Evolutionary conservation across 768 basidiomycete genomes (phyloP), one percentile per base, ranked within the genome.

Genomic region (Tricholoma matsutake): DNA sequence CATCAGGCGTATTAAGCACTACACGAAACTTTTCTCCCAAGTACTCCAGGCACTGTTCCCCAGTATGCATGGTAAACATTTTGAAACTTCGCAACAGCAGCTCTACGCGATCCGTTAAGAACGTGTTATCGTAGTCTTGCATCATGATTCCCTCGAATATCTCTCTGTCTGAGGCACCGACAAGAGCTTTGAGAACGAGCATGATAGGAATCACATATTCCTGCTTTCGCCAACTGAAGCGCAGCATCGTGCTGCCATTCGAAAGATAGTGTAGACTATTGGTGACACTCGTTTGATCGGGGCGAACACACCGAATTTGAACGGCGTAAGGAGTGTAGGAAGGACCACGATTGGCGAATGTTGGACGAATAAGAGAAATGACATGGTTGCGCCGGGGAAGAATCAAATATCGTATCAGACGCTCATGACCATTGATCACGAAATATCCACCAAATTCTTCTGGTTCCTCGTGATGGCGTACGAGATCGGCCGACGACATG

Each of bases 381-480:
- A 93, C 94, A 77, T 98, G 94, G 71, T 98, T 94, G 57, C 97
- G 85, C 28, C 97, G 89, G 11, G 96, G 96, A 39, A 99, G 83
- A 69, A 98, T 95, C 71, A 98, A 87, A 77, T 95, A 98, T 64
- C 97, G 94, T 66, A 99, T 96, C 63, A 99, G 86, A 77, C 95
- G 94, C 77, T 99, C 97, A 76, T 98, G 98, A 63, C 97, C 97
- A 73, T 99, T 99, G 74, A 99, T 87, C 71, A 99, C 85, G 71
- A 99, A 99, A 76, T 99, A 98, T 29, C 96, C 97, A 56, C 97
- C 97, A 69, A 98, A 98, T 74, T 98, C 97, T 76, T 97, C 94
- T 1, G 97, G 88, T 69, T 99, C 97, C 81, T 99, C 97, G 71
- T 96, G 91, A 63, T 89, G 88, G 59, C 80, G 78, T 59, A 98